A percentile compares a stretch with the other conserved stretches of the same genome.
These are phyloP conservation scores for Paracoccidioides lutzii DNA, from an alignment of 2,329 filamentous ascomycete species.

Conservation along the genomic window DNA sequence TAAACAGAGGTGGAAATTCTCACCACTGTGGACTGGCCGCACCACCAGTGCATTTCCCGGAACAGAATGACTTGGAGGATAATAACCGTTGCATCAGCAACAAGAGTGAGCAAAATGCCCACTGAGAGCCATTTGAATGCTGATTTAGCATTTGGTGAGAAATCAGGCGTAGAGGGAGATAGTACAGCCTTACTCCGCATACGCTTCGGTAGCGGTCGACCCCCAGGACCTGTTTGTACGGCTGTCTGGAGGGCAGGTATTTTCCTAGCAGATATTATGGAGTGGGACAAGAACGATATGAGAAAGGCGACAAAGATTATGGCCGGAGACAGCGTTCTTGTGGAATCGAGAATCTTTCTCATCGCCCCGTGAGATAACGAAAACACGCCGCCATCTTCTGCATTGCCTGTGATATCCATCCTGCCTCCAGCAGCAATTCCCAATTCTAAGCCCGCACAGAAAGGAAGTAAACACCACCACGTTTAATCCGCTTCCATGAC, in stretches of 20 bases:
- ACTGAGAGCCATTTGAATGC: conserved; percentile 65
- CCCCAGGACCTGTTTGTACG: conserved; percentile 61
- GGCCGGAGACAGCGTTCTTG: conserved; percentile 51
- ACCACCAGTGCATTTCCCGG: conserved; percentile 63
- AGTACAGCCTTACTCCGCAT: conserved; percentile 37
- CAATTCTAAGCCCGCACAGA: background rate
- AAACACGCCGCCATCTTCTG: conserved; percentile 5
- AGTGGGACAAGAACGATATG: conserved; percentile 47
- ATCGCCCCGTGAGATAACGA: conserved; percentile 26
- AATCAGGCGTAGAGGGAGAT: conserved; percentile 39
- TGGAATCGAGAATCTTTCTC: conserved; percentile 31
- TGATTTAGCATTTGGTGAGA: conserved; percentile 54
- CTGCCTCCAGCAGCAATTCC: conserved; percentile 12
- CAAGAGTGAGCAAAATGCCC: conserved; percentile 58
- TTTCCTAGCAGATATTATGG: conserved; percentile 42
- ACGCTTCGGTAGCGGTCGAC: conserved; percentile 69
- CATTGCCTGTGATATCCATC: conserved; percentile 5
- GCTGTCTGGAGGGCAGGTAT: conserved; percentile 35
- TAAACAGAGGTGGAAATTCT: conserved; percentile 20
- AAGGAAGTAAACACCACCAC: background rate
- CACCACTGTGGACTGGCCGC: conserved; percentile 64
- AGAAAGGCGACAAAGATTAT: conserved; percentile 53
- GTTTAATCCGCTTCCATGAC: conserved; percentile 8
- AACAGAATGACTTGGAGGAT: conserved; percentile 59
- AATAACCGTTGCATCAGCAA: conserved; percentile 61